Percentiles rank a stretch among this genome's conserved stretches.
Evolutionary conservation across 768 basidiomycete species (phyloP).

Genomic region (Russula foetens): DNA sequence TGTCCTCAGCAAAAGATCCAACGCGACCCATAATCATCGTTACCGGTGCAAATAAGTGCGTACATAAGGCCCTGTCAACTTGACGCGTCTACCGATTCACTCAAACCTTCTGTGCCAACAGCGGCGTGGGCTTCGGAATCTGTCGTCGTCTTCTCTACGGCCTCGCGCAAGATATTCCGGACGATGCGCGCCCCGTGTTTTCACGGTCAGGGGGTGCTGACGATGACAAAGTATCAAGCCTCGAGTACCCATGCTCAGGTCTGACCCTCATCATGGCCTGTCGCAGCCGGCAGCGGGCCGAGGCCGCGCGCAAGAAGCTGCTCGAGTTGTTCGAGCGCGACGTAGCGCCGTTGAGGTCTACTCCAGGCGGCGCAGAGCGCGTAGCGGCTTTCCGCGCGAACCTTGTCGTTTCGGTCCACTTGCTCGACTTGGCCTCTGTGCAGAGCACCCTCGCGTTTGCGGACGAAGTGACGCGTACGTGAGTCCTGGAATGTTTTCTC

Average conservation of each 20-base stretch:
- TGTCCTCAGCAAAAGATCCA: neutral
- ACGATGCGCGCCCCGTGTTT: slow-evolving; percentile 43
- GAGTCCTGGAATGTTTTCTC: slow-evolving; percentile 18
- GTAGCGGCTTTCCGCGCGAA: slow-evolving; percentile 51
- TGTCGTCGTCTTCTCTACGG: slow-evolving; percentile 72
- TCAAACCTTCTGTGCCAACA: slow-evolving; percentile 25
- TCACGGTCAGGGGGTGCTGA: slow-evolving; percentile 22
- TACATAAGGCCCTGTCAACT: neutral
- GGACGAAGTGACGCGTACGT: slow-evolving; percentile 47
- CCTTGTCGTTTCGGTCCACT: slow-evolving; percentile 50
- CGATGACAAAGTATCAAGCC: slow-evolving; percentile 4
- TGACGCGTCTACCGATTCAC: neutral
- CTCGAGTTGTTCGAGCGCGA: slow-evolving; percentile 46
- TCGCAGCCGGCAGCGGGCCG: slow-evolving; percentile 55
- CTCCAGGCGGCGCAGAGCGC: slow-evolving; percentile 39
- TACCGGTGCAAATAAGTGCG: slow-evolving; percentile 33
- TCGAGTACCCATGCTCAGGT: slow-evolving; percentile 36
- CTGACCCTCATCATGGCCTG: slow-evolving; percentile 68
- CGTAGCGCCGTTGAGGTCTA: slow-evolving; percentile 32
- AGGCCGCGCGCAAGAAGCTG: slow-evolving; percentile 50
- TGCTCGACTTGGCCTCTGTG: slow-evolving; percentile 57
- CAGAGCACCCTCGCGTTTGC: slow-evolving; percentile 56
- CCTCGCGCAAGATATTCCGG: slow-evolving; percentile 42
- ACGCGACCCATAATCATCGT: slow-evolving; percentile 27
- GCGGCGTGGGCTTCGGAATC: slow-evolving; percentile 78